Conservation (phyloP, 495 filamentous ascomycete species). For the Copromyces sp. region DNA sequence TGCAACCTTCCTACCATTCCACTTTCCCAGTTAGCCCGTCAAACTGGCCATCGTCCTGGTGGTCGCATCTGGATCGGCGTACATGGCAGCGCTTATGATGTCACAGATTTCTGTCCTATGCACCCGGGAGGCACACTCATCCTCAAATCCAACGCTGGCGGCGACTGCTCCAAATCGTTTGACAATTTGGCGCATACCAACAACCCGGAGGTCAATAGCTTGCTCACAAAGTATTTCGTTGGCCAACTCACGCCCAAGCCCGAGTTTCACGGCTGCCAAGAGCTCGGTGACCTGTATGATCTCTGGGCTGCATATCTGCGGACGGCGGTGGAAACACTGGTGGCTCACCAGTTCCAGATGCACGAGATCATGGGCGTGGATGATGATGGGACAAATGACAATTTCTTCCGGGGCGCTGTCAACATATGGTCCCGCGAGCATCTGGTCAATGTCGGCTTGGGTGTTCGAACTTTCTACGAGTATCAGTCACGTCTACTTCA, state of each 20-base stretch:
- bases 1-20: constrained; percentile 37
- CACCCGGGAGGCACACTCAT: constrained; percentile 41
- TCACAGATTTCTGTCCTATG: constrained; percentile 41
- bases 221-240: constrained; percentile 43
- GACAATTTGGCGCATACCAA: constrained; percentile 42
- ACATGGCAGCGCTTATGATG: constrained; percentile 39
- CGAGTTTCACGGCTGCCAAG: constrained; percentile 29
- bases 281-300: constrained; percentile 33
- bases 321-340: constrained; percentile 36
- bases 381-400: constrained; percentile 11
- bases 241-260: constrained; percentile 39
- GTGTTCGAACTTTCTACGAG: constrained; percentile 39
- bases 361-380: constrained; percentile 37
- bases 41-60: constrained; percentile 39
- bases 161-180: constrained; percentile 42
- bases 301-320: constrained; percentile 38
- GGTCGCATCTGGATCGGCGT: constrained; percentile 43
- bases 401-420: constrained; percentile 12
- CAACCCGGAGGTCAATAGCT: constrained; percentile 39
- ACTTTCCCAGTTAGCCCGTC: constrained; percentile 35
- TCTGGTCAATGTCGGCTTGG: constrained; percentile 33
- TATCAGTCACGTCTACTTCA: constrained; percentile 43
- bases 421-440: constrained; percentile 37
- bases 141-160: constrained; percentile 41
- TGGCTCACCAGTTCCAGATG: constrained; percentile 40